Evolutionary conservation across 2,329 filamentous ascomycete species (phyloP), one percentile per base, ranked within the genome.

Genomic region (Epichloe aotearoae): DNA sequence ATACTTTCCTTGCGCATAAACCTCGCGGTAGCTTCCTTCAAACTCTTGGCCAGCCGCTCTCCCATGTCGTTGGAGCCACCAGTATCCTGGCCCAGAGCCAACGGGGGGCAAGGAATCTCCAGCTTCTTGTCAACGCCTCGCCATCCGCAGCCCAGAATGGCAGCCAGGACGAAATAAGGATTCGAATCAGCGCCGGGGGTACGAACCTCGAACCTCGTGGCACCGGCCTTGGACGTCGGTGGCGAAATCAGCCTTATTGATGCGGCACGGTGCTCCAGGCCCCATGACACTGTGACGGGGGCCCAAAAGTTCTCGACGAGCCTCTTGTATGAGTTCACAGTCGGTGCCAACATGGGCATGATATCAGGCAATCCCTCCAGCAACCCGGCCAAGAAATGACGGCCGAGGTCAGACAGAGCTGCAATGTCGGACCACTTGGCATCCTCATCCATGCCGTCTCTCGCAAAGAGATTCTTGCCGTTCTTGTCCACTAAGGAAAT

Each of bases 261-360:
- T 0, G 93, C 91, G 5, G 89, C 90, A 54, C 93, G 87, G 66
- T 98, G 91, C 68, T 97, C 93, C 5, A 96, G 72, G 1, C 93
- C 93, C 93, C 93, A 98, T 0, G 88, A 95, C 0, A 97, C 93
- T 0, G 91, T 96, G 5, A 98, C 93, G 0, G 93, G 93, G 0
- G 93, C 93, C 93, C 93, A 98, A 70, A 96, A 97, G 70, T 97
- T 97, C 73, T 98, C 93, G 2, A 98, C 93, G 0, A 98, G 77
- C 3, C 93, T 84, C 71, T 98, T 98, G 75, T 98, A 98, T 54
- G 88, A 95, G 75, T 98, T 98, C 62, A 98, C 80, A 1, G 88
- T 98, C 0, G 93, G 93, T 1, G 91, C 93, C 12, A 98, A 75
- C 52, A 97, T 74, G 1, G 93, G 93, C 93, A 98, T 98, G 58